Base-by-base conservation (phyloP, 2,329 filamentous ascomycete genomes). In the Lecanicillium sp. region DNA sequence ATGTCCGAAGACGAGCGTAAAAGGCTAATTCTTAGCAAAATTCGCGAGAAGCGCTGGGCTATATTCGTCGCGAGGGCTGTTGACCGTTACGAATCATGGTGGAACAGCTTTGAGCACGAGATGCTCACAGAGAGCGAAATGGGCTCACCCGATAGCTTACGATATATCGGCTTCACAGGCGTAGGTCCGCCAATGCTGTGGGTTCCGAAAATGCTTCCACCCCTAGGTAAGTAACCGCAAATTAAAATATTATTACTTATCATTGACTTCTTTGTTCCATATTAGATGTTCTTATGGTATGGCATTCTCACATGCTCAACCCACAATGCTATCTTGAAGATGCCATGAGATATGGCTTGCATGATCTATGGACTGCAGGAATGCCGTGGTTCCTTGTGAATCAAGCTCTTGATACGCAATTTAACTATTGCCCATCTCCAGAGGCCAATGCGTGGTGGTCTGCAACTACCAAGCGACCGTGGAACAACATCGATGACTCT, bases 241-340 rank as follows among this genome's bases (percentile, higher is more conserved):
- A n/a, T 34, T n/a, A 28, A 44, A 35, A 8, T n/a, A 37, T 16
- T 17, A 12, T 3, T 27, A 11, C 18, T n/a, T n/a, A n/a, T n/a
- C n/a, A n/a, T n/a, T n/a, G n/a, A n/a, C n/a, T n/a, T n/a, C n/a
- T n/a, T n/a, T n/a, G n/a, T n/a, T n/a, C n/a, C n/a, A n/a, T n/a
- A n/a, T n/a, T 34, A 68, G 84, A 89, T 58, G 75, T 89, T 1
- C 58, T 88, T 15, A 84, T 89, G 80, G 78, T 89, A 0, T 85
- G 81, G 79, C 85, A 90, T 56, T 65, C 82, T 0, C 84, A 85
- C 51, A 81, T 85, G 75, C 72, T 90, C 3, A 89, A 88, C 48
- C 85, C 85, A 0, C 68, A 80, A 29, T 66, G 64, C n/a, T 89
- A 80, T 52, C 70, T 87, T 4, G 83, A 89, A 50, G 85, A 90